Percentiles rank a stretch among this genome's conserved stretches.
These are phyloP conservation scores for Pichia sp. DNA, from an alignment of 1,139 yeast species.

Conservation along the genomic window DNA sequence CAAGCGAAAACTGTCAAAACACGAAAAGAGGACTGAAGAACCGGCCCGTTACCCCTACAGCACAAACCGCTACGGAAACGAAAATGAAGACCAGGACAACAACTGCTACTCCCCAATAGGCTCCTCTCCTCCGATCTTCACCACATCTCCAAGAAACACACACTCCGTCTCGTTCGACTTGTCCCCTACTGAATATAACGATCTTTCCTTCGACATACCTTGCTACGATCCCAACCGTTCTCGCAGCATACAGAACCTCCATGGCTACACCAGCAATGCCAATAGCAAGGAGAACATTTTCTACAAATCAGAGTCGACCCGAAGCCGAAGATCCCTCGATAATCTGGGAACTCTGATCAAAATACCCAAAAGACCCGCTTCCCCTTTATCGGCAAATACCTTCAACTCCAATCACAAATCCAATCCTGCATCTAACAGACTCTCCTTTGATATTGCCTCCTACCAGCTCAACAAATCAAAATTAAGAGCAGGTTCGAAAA, in stretches of 20 bases:
- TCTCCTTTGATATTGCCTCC: constrained; percentile 9
- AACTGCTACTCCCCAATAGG: not conserved
- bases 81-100: not conserved
- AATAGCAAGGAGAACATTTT: not conserved
- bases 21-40: constrained; percentile 4
- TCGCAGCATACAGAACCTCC: not conserved
- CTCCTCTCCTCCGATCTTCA: not conserved
- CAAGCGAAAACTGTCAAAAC: constrained; percentile 11
- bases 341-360: constrained; percentile 8
- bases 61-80: not conserved
- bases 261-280: not conserved
- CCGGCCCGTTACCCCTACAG: not conserved
- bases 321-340: constrained; percentile 3
- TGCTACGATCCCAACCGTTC: not conserved
- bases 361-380: constrained; percentile 3
- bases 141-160: not conserved
- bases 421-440: constrained; percentile 4
- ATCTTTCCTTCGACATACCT: not conserved
- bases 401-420: not conserved
- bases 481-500: not conserved
- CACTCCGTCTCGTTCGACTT: constrained; percentile 12
- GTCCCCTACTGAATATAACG: constrained; percentile 1
- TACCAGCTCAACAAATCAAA: constrained; percentile 5
- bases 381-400: not conserved
- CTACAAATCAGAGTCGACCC: not conserved